phyloP scores from a whole-genome alignment of 1,139 yeast genomes.

The Scheffersomyces insectosa region DNA sequence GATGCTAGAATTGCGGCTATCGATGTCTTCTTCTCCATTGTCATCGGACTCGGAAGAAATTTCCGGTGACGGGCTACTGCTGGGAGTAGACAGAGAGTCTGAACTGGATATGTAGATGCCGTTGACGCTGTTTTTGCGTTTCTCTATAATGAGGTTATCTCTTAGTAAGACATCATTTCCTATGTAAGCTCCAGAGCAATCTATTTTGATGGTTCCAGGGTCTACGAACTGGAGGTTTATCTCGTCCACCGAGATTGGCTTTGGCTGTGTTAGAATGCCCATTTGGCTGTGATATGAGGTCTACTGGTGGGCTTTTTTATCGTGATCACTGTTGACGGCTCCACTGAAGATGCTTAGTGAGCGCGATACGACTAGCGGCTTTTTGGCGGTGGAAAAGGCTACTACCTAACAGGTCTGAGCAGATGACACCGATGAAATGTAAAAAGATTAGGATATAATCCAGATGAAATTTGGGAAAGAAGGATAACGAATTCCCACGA shows the following conservation, averaged over 20 bases:
- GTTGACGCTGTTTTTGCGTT: neutral
- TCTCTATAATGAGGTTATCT: slow-evolving; percentile 9
- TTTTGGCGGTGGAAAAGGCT: no score
- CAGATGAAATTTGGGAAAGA: no score
- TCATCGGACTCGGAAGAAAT: neutral
- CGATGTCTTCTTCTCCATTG: neutral
- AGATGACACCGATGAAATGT: no score
- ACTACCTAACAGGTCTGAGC: no score
- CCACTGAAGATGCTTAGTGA: no score
- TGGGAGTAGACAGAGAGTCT: neutral
- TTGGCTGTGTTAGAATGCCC: neutral
- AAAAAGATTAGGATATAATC: no score
- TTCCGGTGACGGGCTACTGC: neutral
- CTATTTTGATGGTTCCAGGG: slow-evolving; percentile 45
- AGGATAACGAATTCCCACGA: no score
- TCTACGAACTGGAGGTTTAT: slow-evolving; percentile 29
- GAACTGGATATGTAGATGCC: neutral
- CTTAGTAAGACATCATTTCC: slow-evolving; percentile 45
- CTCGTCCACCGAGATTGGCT: slow-evolving; percentile 10
- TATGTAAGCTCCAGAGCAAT: slow-evolving; percentile 49
- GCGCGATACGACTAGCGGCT: no score
- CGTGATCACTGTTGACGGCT: no score
- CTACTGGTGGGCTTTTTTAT: no score
- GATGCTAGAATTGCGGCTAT: neutral
- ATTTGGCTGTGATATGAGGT: neutral